Evolutionary conservation across 2,329 filamentous ascomycete genomes (phyloP).

Genomic region (Penicillium sp.): DNA sequence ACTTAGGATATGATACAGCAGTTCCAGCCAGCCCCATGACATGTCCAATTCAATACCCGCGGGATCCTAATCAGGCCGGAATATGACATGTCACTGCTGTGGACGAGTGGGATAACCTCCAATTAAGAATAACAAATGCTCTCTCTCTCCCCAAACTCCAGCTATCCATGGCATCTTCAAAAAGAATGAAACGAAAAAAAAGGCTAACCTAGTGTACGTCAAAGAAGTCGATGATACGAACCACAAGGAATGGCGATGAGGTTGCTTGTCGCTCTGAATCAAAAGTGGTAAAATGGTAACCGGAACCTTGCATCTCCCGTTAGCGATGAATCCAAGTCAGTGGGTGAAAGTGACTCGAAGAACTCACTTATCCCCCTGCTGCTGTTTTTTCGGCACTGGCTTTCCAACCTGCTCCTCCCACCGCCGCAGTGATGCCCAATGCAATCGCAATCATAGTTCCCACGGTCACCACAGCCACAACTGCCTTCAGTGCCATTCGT

Average conservation of each 20-base stretch:
- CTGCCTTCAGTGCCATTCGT: conserved; percentile 38
- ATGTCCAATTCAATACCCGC: background rate
- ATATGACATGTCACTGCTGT: background rate
- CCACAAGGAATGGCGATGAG: background rate
- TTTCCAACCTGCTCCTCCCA: conserved; percentile 46
- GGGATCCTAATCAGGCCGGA: background rate
- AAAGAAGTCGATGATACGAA: background rate
- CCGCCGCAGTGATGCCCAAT: conserved; percentile 44
- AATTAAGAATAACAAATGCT: background rate
- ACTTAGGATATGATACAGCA: background rate
- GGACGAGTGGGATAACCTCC: background rate
- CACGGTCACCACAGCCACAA: conserved; percentile 43
- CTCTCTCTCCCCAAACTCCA: background rate
- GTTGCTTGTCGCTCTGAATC: background rate
- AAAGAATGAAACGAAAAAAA: background rate
- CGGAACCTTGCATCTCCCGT: background rate
- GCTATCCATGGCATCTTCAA: background rate
- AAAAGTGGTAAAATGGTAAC: background rate
- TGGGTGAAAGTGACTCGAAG: background rate
- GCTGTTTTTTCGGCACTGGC: conserved; percentile 31
- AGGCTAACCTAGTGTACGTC: background rate
- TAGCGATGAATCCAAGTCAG: background rate
- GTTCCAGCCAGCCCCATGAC: background rate
- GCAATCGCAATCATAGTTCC: conserved; percentile 47
- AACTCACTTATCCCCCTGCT: conserved; percentile 24